These are phyloP conservation scores for Gautieria morchelliformis DNA, from an alignment of 768 basidiomycete species.

Conservation along the genomic window DNA sequence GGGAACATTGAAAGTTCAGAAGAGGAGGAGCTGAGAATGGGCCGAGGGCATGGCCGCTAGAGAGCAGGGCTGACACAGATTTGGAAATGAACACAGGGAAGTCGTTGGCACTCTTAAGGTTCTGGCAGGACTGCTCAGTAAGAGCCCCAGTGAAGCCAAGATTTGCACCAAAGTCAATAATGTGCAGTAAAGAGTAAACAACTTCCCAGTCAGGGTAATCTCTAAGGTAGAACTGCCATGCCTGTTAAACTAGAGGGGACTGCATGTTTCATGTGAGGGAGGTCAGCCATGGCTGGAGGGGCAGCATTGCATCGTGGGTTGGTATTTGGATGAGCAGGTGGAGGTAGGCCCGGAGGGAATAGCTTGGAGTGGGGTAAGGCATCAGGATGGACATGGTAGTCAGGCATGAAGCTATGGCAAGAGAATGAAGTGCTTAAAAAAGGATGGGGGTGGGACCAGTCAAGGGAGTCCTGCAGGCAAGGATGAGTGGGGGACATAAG, in stretches of 20 bases:
- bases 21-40: too few relatives aligned
- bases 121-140: constrained; percentile 10
- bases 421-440: background rate
- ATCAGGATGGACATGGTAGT: background rate
- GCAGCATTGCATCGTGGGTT: constrained; percentile 6
- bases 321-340: constrained; percentile 5
- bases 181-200: constrained; percentile 7
- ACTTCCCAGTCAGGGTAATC: constrained; percentile 9
- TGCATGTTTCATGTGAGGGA: too few relatives aligned
- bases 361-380: background rate
- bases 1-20: too few relatives aligned
- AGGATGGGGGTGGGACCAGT: background rate
- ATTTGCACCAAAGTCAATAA: constrained; percentile 9
- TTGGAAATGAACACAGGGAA: too few relatives aligned
- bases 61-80: too few relatives aligned
- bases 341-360: constrained; percentile 1
- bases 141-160: constrained; percentile 4
- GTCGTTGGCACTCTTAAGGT: too few relatives aligned
- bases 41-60: too few relatives aligned
- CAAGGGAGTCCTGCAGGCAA: background rate
- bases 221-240: constrained; percentile 6
- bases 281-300: too few relatives aligned
- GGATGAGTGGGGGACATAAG: background rate
- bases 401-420: background rate
- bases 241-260: background rate